phyloP scores from a whole-genome alignment of 139 green algal species.

The Picochlorum sp. region DNA sequence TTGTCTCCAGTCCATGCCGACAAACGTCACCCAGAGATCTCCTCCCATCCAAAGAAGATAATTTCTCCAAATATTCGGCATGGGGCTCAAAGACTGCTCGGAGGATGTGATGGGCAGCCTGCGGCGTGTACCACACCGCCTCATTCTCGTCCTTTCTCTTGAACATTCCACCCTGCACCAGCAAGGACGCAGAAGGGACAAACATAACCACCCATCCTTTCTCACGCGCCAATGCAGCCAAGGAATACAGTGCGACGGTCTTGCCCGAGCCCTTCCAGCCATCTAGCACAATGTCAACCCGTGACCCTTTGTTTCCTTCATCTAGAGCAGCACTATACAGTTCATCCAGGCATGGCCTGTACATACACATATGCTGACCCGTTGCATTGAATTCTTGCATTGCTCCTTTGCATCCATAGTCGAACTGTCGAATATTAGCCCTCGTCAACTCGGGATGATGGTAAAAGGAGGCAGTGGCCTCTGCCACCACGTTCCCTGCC shows the following conservation, averaged over 20 bases:
- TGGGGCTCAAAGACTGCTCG: constrained; percentile 34
- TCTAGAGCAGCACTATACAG: background rate
- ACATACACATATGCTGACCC: constrained; percentile 7
- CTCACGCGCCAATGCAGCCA: constrained; percentile 46
- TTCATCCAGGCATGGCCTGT: constrained; percentile 6
- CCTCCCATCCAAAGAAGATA: constrained; percentile 1
- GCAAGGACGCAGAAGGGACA: constrained; percentile 39
- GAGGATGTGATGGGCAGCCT: constrained; percentile 48
- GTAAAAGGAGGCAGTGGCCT: constrained; percentile 20
- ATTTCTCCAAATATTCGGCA: constrained; percentile 18
- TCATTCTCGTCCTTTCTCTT: constrained; percentile 5
- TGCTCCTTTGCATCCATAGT: constrained; percentile 29
- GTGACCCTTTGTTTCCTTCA: background rate
- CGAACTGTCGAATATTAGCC: constrained; percentile 20
- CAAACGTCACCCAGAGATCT: constrained; percentile 22
- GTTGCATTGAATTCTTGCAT: constrained; percentile 7
- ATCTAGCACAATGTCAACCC: constrained; percentile 15
- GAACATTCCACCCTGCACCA: constrained; percentile 50
- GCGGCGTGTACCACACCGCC: constrained; percentile 51
- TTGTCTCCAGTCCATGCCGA: constrained; percentile 19
- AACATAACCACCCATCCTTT: constrained; percentile 59
- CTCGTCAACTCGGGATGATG: constrained; percentile 14
- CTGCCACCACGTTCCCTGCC: constrained; percentile 1
- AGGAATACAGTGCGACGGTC: constrained; percentile 42
- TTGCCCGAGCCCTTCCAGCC: constrained; percentile 52